These are phyloP conservation scores for Geotrichum klebahnii DNA, from an alignment of 1,139 yeast genomes.

Conservation along the genomic window DNA sequence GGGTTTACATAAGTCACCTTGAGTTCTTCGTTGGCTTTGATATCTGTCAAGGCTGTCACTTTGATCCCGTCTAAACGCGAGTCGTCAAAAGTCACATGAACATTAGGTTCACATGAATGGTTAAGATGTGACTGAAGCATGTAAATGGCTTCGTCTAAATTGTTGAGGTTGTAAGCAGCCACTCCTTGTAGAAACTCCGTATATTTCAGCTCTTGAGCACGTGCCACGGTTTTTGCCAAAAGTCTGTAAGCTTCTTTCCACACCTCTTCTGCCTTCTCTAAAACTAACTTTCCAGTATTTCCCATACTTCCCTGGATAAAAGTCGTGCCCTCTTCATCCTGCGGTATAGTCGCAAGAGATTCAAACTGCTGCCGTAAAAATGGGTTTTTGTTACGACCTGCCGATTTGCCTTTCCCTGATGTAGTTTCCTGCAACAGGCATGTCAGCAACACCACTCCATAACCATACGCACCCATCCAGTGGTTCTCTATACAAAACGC, in stretches of 20 bases:
- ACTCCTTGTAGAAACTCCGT: constrained; percentile 57
- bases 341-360: constrained; percentile 68
- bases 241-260: constrained; percentile 57
- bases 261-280: constrained; percentile 56
- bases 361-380: constrained; percentile 45
- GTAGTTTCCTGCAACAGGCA: constrained; percentile 63
- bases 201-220: constrained; percentile 42
- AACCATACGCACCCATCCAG: constrained; percentile 67
- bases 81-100: constrained; percentile 47
- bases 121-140: constrained; percentile 65
- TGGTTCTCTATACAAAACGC: constrained; percentile 60
- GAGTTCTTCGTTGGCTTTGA: constrained; percentile 63
- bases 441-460: constrained; percentile 55
- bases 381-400: constrained; percentile 4
- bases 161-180: constrained; percentile 73
- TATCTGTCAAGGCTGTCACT: constrained; percentile 56
- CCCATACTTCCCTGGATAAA: constrained; percentile 53
- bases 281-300: constrained; percentile 43
- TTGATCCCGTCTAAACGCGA: constrained; percentile 7
- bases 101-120: constrained; percentile 73
- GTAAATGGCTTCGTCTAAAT: constrained; percentile 56
- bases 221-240: constrained; percentile 52
- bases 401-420: background rate
- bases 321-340: constrained; percentile 52
- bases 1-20: constrained; percentile 70